A percentile compares a stretch with the other conserved stretches of the same genome.
phyloP scores from a whole-genome alignment of 2,329 filamentous ascomycete genomes.

The Venturiaceae sp. region DNA sequence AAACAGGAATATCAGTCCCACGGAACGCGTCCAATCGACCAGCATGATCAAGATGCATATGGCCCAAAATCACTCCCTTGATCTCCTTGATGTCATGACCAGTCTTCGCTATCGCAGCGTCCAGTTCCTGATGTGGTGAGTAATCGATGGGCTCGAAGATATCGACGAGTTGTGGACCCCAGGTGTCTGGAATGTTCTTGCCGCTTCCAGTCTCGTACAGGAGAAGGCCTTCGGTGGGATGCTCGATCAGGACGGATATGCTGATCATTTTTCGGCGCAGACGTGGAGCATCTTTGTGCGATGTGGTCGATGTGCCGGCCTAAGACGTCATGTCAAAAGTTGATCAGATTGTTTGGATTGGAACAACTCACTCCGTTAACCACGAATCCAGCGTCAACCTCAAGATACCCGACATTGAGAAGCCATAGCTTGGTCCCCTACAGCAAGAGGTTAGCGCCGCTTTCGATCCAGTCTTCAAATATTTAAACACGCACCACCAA shows the following conservation, averaged over 20 bases:
- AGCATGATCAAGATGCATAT: slow-evolving; percentile 39
- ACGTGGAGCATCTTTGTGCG: not conserved
- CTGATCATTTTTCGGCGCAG: slow-evolving; percentile 2
- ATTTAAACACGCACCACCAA: no score
- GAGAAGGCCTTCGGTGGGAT: slow-evolving; percentile 7
- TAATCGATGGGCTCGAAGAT: slow-evolving; percentile 28
- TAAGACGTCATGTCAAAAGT: not conserved
- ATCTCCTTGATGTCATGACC: slow-evolving; percentile 37
- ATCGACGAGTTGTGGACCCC: slow-evolving; percentile 18
- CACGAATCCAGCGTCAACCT: not conserved
- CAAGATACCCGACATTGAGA: not conserved
- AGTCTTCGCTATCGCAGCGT: slow-evolving; percentile 22
- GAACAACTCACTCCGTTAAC: not conserved
- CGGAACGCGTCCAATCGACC: slow-evolving; percentile 37
- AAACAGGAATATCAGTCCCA: slow-evolving; percentile 28
- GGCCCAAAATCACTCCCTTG: slow-evolving; percentile 36
- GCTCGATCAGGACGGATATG: not conserved
- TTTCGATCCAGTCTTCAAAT: no score
- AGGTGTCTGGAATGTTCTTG: not conserved
- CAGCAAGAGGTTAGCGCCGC: no score
- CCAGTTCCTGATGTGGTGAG: slow-evolving; percentile 22
- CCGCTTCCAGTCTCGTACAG: slow-evolving; percentile 7
- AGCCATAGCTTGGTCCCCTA: no score
- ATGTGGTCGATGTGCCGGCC: no score
- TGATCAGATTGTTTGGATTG: no score